phyloP scores from a whole-genome alignment of 1,284 basidiomycete genomes.

The Trichosporon asahii region DNA sequence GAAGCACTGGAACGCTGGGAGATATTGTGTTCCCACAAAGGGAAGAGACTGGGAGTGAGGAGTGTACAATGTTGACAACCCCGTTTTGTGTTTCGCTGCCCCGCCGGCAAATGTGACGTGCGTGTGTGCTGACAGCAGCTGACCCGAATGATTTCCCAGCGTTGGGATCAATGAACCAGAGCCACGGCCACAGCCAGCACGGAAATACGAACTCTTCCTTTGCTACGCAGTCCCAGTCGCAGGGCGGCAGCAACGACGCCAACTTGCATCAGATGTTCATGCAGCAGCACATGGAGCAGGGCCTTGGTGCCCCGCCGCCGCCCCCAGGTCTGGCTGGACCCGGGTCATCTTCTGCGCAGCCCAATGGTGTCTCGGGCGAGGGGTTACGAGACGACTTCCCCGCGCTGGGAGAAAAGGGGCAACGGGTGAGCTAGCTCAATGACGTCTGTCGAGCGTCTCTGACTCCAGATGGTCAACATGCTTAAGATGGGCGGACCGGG shows the following conservation, averaged over 20 bases:
- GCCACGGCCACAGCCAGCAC: slow-evolving; percentile 23
- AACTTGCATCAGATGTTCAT: slow-evolving; percentile 25
- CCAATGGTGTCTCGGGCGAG: slow-evolving; percentile 34
- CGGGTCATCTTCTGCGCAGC: slow-evolving; percentile 27
- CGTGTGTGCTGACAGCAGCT: slow-evolving; percentile 17
- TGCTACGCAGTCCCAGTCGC: slow-evolving; percentile 39
- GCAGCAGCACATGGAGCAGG: slow-evolving; percentile 42
- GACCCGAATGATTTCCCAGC: slow-evolving; percentile 50
- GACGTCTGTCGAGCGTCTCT: slow-evolving; percentile 4
- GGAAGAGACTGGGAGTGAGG: background rate
- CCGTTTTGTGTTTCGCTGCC: background rate
- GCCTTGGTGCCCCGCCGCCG: slow-evolving; percentile 39
- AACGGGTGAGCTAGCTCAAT: slow-evolving; percentile 26
- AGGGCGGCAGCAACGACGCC: slow-evolving; percentile 22
- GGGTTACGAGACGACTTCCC: slow-evolving; percentile 47
- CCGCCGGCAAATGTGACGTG: background rate
- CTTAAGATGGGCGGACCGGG: slow-evolving; percentile 27
- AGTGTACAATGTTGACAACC: background rate
- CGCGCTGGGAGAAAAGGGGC: slow-evolving; percentile 39
- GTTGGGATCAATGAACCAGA: slow-evolving; percentile 34
- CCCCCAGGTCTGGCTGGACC: slow-evolving; percentile 49
- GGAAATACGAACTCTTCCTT: slow-evolving; percentile 35
- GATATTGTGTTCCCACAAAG: background rate
- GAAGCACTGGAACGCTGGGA: background rate
- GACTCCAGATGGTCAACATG: slow-evolving; percentile 31